Evolutionary conservation across 257 asterid genomes (phyloP).

Genomic region (Ligustrum vulgare): DNA sequence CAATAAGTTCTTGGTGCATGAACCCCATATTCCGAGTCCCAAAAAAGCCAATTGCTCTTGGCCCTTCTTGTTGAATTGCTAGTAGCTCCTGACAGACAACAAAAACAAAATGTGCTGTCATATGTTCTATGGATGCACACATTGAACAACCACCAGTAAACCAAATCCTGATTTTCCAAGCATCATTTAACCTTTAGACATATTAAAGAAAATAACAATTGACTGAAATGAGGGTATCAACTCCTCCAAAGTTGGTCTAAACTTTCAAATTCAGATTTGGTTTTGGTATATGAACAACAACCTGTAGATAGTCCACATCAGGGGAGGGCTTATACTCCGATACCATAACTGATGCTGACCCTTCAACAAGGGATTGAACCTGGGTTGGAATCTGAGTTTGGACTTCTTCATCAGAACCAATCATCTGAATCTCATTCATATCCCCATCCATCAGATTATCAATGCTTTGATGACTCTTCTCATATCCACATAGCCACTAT

Average conservation of each 20-base stretch:
- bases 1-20: constrained; percentile 99
- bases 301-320: constrained; percentile 98
- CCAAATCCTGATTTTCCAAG: background rate
- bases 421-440: constrained; percentile 54
- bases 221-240: background rate
- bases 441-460: constrained; percentile 44
- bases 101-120: background rate
- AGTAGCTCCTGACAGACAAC: constrained; percentile 67
- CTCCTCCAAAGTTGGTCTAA: background rate
- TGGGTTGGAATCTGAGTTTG: constrained; percentile 77
- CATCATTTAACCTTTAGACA: background rate
- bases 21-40: constrained; percentile 99
- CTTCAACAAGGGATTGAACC: constrained; percentile 81
- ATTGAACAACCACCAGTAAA: background rate
- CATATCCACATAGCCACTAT: constrained; percentile 79
- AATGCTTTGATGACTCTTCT: constrained; percentile 38
- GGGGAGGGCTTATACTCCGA: constrained; percentile 77
- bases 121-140: background rate
- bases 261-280: background rate
- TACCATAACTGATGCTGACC: constrained; percentile 71
- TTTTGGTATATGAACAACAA: constrained; percentile 23
- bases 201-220: background rate
- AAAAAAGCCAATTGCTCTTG: constrained; percentile 87
- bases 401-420: constrained; percentile 73
- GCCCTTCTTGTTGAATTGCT: constrained; percentile 99